phyloP scores from a whole-genome alignment of 2,329 filamentous ascomycete genomes.

The Aspergillus melleus region DNA sequence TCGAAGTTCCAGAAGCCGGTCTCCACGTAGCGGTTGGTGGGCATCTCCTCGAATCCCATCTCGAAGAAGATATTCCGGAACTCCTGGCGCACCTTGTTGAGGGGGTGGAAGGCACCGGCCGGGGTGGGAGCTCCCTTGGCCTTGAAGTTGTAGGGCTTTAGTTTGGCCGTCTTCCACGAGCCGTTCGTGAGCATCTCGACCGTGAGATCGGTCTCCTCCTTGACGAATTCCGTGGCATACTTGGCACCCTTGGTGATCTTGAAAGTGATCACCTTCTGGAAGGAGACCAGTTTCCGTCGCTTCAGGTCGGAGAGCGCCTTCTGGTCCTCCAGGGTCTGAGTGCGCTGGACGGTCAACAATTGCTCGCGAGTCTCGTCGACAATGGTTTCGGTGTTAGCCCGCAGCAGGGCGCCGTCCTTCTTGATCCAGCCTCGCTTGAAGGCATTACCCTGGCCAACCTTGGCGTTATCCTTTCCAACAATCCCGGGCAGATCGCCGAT shows the following conservation, averaged over 20 bases:
- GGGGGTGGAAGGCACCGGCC: slow-evolving; percentile 53
- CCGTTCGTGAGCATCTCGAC: slow-evolving; percentile 85
- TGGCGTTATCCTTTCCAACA: slow-evolving; percentile 49
- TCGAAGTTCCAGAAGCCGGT: slow-evolving; percentile 99
- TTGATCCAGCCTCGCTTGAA: slow-evolving; percentile 75
- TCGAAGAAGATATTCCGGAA: slow-evolving; percentile 99
- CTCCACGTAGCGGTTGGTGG: slow-evolving; percentile 89
- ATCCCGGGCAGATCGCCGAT: slow-evolving; percentile 66
- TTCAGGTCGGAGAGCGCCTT: slow-evolving; percentile 80
- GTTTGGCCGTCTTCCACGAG: slow-evolving; percentile 86
- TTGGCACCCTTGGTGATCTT: slow-evolving; percentile 81
- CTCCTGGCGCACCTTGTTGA: slow-evolving; percentile 94
- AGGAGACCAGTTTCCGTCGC: slow-evolving; percentile 85
- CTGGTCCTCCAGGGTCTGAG: slow-evolving; percentile 66
- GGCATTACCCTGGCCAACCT: slow-evolving; percentile 87
- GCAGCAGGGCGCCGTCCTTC: slow-evolving; percentile 60
- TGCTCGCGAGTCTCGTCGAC: slow-evolving; percentile 76
- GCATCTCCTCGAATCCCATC: slow-evolving; percentile 99
- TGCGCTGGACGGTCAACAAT: slow-evolving; percentile 70
- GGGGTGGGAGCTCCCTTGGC: slow-evolving; percentile 57
- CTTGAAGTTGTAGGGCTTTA: slow-evolving; percentile 84
- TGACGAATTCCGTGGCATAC: slow-evolving; percentile 82
- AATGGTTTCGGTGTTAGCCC: slow-evolving; percentile 66
- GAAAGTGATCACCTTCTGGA: slow-evolving; percentile 84
- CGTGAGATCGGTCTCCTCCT: slow-evolving; percentile 94